phyloP scores from a whole-genome alignment of 2,329 filamentous ascomycete species.

The Ceratocystis destructans region DNA sequence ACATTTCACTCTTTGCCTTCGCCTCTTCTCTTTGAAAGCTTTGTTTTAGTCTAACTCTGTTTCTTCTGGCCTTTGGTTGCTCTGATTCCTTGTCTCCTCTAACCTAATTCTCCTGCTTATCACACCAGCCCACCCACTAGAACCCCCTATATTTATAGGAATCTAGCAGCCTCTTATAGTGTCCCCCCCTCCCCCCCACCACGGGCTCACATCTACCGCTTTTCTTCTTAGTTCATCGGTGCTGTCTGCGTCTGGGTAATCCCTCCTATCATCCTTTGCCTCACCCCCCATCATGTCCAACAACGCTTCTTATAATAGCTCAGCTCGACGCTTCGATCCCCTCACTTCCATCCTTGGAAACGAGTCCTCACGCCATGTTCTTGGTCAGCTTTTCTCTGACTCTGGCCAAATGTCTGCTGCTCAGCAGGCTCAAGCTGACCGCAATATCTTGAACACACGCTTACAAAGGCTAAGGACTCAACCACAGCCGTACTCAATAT shows the following conservation, averaged over 20 bases:
- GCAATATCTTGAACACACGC: not conserved
- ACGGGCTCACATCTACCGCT: not conserved
- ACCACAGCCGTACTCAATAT: too few species aligned
- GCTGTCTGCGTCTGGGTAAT: not conserved
- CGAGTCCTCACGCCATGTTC: not conserved
- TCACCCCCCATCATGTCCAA: constrained; percentile 5
- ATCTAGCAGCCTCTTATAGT: too few species aligned
- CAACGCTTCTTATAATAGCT: not conserved
- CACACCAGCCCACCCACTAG: too few species aligned
- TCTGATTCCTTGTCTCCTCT: not conserved
- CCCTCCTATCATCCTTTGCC: not conserved
- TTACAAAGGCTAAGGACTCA: not conserved
- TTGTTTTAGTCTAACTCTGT: not conserved
- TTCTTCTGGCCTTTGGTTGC: not conserved
- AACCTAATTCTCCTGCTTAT: not conserved
- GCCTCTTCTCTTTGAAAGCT: not conserved
- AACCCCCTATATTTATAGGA: too few species aligned
- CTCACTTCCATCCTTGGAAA: not conserved
- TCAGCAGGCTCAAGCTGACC: not conserved
- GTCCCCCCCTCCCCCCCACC: too few species aligned
- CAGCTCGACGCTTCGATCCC: not conserved
- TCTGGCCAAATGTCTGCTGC: not conserved
- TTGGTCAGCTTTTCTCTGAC: constrained; percentile 1
- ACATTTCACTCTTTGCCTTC: not conserved
- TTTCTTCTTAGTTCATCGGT: not conserved